Evolutionary conservation across 345 rosid genomes (phyloP).

Genomic region (Lenwebbia sp.): DNA sequence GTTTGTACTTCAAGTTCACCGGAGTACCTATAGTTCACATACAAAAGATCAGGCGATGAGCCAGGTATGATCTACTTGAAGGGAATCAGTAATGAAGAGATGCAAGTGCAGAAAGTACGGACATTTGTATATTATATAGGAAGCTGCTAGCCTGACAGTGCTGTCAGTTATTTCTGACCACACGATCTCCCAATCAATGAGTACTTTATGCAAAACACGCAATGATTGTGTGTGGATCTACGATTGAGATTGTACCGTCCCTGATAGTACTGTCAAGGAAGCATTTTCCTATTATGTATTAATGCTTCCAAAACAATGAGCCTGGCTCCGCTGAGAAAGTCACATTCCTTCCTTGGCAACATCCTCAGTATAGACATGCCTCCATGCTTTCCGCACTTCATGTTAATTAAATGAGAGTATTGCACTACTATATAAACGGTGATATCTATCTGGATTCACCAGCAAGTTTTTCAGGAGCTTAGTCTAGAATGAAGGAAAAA

Average conservation of each 20-base stretch:
- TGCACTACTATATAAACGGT: neutral
- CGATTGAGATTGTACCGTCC: no score
- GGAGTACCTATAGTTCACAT: neutral
- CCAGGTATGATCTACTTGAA: neutral
- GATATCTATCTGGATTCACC: neutral
- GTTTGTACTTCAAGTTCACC: neutral
- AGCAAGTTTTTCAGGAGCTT: neutral
- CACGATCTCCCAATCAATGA: no score
- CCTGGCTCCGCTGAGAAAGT: neutral
- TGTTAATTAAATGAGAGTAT: neutral
- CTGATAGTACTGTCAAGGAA: no score
- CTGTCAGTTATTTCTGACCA: no score
- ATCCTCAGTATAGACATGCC: neutral
- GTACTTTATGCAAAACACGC: no score
- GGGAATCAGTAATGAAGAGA: neutral
- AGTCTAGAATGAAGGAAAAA: neutral
- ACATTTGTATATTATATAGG: neutral
- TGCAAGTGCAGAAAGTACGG: neutral
- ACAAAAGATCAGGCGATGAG: neutral
- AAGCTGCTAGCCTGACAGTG: no score
- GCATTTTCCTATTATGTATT: no score
- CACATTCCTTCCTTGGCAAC: accelerated
- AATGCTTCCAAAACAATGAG: neutral
- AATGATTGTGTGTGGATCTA: no score
- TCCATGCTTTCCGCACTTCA: neutral